Conservation (phyloP, 2,329 filamentous ascomycete species). For the Cryphonectria naterciae region DNA sequence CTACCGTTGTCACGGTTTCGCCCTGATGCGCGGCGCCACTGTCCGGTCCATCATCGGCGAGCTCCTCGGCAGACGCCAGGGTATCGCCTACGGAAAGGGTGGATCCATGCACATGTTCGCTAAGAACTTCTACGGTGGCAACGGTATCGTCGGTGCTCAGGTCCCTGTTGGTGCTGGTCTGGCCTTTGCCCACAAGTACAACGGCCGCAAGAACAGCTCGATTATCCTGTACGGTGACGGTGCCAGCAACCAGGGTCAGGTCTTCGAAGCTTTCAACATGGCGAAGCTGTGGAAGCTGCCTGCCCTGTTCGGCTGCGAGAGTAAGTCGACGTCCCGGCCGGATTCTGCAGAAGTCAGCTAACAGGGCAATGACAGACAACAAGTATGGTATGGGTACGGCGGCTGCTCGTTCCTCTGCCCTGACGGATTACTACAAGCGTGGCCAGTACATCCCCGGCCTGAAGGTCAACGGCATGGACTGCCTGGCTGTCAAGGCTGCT, state of each 20-base stretch:
- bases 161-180: conserved; percentile 96
- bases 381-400: conserved; percentile 99
- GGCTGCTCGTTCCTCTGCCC: conserved; percentile 87
- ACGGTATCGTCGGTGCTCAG: conserved; percentile 98
- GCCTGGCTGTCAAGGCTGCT: conserved; percentile 95
- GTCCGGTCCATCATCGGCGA: conserved; percentile 95
- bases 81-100: conserved; percentile 98
- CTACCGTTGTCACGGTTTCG: conserved; percentile 99
- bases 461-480: conserved; percentile 99
- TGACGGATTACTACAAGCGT: conserved; percentile 99
- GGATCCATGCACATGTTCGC: conserved; percentile 99
- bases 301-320: conserved; percentile 96
- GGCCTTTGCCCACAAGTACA: conserved; percentile 96
- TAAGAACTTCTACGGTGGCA: conserved; percentile 96
- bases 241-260: conserved; percentile 98
- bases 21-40: conserved; percentile 89
- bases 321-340: conserved; percentile 59
- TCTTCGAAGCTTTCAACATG: conserved; percentile 99
- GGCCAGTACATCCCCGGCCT: conserved; percentile 99
- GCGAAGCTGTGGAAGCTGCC: conserved; percentile 98
- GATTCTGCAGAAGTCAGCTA: conserved; percentile 2
- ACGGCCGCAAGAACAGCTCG: conserved; percentile 80
- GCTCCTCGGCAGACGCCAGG: conserved; percentile 90
- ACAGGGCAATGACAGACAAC: conserved; percentile 72
- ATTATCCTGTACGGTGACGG: conserved; percentile 96